A percentile compares a stretch with the other conserved stretches of the same genome.
These are phyloP conservation scores for Backusella psychrophila DNA, from an alignment of 192 early-diverging fungal genomes.

Conservation along the genomic window DNA sequence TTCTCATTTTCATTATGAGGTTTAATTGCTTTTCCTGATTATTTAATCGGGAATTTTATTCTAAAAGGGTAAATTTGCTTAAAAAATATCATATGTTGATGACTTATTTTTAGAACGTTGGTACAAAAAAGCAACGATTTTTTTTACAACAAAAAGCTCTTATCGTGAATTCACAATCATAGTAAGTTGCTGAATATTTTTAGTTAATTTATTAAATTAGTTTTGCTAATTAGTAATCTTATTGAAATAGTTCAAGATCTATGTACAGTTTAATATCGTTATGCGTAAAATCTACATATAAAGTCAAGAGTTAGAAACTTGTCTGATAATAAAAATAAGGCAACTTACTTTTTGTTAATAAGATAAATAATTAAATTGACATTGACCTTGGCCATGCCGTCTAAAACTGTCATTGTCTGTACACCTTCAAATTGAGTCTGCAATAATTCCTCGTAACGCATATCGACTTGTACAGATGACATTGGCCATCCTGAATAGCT, in stretches of 20 bases:
- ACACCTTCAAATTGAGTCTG: conserved; percentile 94
- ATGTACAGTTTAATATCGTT: not conserved
- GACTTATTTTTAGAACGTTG: no score
- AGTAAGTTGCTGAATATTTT: not conserved
- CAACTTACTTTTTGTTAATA: conserved; percentile 93
- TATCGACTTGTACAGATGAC: conserved; percentile 70
- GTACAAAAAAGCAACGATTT: no score
- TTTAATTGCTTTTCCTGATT: not conserved
- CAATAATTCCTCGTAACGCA: conserved; percentile 92
- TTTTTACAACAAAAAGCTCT: no score
- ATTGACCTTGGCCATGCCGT: conserved; percentile 89
- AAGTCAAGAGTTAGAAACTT: not conserved
- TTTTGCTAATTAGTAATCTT: not conserved
- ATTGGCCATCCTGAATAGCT: conserved; percentile 72
- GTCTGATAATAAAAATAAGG: not conserved
- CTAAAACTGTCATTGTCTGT: conserved; percentile 86
- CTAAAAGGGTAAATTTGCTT: not conserved
- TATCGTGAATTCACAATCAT: not conserved
- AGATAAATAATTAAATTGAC: conserved; percentile 94
- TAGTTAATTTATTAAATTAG: not conserved
- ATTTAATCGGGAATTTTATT: not conserved
- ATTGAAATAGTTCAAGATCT: not conserved
- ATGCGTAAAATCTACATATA: not conserved
- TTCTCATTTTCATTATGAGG: not conserved
- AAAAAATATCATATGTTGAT: no score